These are phyloP conservation scores for Thielaviopsis cerberus DNA, from an alignment of 2,329 filamentous ascomycete species.

Conservation along the genomic window DNA sequence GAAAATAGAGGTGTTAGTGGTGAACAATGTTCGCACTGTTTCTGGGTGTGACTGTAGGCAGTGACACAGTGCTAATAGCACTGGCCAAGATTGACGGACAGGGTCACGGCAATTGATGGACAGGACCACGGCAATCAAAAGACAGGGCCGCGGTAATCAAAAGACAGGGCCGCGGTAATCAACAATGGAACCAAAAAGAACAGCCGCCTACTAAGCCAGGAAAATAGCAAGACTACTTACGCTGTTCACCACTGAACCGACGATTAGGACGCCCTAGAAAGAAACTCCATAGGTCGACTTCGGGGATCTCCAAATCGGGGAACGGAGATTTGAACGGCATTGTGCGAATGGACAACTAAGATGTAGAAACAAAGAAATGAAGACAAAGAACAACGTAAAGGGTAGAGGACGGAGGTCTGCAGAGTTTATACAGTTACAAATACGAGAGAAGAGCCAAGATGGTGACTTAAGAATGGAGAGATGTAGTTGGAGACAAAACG, in stretches of 20 bases:
- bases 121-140: too few relatives aligned
- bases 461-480: too few relatives aligned
- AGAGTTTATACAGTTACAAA: too few relatives aligned
- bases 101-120: too few relatives aligned
- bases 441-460: not conserved
- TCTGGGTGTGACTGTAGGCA: not conserved
- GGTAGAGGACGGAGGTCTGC: too few relatives aligned
- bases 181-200: too few relatives aligned
- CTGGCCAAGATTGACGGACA: too few relatives aligned
- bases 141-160: too few relatives aligned
- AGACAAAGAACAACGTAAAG: too few relatives aligned
- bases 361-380: not conserved
- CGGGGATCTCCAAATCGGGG: slow-evolving; percentile 47
- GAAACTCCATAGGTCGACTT: slow-evolving; percentile 60
- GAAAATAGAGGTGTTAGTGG: slow-evolving; percentile 6
- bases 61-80: too few relatives aligned
- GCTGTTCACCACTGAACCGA: slow-evolving; percentile 53
- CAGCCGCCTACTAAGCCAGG: not conserved
- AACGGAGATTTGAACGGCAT: slow-evolving; percentile 60
- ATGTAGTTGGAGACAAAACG: too few relatives aligned
- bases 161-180: too few relatives aligned
- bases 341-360: not conserved
- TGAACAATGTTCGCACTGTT: not conserved
- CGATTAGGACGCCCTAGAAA: slow-evolving; percentile 54
- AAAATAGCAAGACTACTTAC: slow-evolving; percentile 24